Percentiles rank a stretch among this genome's conserved stretches.
These are phyloP conservation scores for Combretum micranthum DNA, from an alignment of 345 rosid genomes.

Conservation along the genomic window DNA sequence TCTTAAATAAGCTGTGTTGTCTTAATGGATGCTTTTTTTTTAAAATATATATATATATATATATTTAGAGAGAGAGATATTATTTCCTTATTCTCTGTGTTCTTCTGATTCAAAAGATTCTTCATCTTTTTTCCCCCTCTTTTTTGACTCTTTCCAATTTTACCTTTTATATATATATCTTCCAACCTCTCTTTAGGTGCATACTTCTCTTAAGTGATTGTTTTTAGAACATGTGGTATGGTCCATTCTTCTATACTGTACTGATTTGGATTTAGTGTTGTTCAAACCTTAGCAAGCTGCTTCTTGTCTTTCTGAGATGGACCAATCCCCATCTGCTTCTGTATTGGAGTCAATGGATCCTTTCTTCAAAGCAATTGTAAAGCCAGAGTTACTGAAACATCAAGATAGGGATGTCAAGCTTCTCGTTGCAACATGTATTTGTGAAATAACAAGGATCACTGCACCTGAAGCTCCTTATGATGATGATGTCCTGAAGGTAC, in stretches of 20 bases:
- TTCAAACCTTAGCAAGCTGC: conserved; percentile 71
- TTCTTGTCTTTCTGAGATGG: conserved; percentile 74
- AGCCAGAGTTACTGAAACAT: conserved; percentile 77
- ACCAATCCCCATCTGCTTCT: conserved; percentile 68
- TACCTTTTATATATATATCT: too few species aligned
- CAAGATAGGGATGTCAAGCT: conserved; percentile 92
- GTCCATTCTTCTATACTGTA: conserved; percentile 1
- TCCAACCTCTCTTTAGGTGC: too few species aligned
- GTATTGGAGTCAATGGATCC: conserved; percentile 73
- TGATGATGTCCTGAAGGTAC: conserved; percentile 81
- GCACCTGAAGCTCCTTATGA: conserved; percentile 98
- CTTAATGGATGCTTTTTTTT: too few species aligned
- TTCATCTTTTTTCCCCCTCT: too few species aligned
- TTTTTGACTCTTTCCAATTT: too few species aligned
- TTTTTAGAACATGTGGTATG: conserved; percentile 4
- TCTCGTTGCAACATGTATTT: conserved; percentile 91
- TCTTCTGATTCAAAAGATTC: too few species aligned
- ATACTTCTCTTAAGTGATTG: conserved; percentile 1
- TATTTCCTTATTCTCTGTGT: too few species aligned
- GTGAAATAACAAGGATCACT: conserved; percentile 92
- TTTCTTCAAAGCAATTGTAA: conserved; percentile 68
- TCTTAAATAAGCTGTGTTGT: too few species aligned
- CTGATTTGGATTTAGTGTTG: conserved; percentile 6
- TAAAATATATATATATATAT: too few species aligned
- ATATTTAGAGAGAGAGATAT: too few species aligned